Conservation (phyloP, 2,329 filamentous ascomycete genomes). For the Colletotrichum lupini region DNA sequence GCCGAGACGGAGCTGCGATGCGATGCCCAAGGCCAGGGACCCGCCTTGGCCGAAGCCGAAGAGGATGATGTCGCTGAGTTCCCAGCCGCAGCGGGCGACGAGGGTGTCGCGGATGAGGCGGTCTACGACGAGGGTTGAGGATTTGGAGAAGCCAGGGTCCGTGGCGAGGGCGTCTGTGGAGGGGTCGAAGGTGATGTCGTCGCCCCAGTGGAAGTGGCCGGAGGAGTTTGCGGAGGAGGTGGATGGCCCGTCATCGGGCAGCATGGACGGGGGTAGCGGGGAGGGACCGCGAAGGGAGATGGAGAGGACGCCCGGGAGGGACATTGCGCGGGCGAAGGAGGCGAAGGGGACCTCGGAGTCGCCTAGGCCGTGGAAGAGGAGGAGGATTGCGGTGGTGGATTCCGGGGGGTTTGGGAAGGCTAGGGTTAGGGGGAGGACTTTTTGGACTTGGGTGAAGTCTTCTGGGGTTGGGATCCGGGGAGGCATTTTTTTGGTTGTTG, state of each 20-base stretch:
- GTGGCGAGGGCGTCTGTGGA: constrained; percentile 65
- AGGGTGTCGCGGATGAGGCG: constrained; percentile 64
- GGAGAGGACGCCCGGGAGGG: constrained; percentile 80
- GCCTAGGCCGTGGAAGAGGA: constrained; percentile 87
- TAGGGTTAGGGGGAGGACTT: constrained; percentile 55
- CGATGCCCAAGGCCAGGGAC: constrained; percentile 68
- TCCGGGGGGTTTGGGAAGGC: constrained; percentile 66
- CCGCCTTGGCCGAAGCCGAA: constrained; percentile 78
- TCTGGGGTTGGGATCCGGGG: constrained; percentile 61
- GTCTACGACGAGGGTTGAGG: constrained; percentile 57
- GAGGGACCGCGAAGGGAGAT: constrained; percentile 79
- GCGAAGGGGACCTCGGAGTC: constrained; percentile 78
- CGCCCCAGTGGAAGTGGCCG: constrained; percentile 72
- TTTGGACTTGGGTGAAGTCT: constrained; percentile 59
- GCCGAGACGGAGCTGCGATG: constrained; percentile 54
- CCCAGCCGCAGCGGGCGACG: constrained; percentile 68
- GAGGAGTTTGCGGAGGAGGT: constrained; percentile 15
- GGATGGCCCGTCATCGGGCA: constrained; percentile 51
- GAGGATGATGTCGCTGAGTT: constrained; percentile 67
- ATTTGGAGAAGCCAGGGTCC: constrained; percentile 70
- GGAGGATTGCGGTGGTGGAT: constrained; percentile 77
- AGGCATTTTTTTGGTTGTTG: constrained; percentile 46
- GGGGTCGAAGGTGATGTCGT: constrained; percentile 68
- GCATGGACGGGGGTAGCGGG: constrained; percentile 75
- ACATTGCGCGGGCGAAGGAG: constrained; percentile 73